Evolutionary conservation across 768 basidiomycete species (phyloP), one percentile per base, ranked within the genome.

Genomic region (Saitozyma sp.): DNA sequence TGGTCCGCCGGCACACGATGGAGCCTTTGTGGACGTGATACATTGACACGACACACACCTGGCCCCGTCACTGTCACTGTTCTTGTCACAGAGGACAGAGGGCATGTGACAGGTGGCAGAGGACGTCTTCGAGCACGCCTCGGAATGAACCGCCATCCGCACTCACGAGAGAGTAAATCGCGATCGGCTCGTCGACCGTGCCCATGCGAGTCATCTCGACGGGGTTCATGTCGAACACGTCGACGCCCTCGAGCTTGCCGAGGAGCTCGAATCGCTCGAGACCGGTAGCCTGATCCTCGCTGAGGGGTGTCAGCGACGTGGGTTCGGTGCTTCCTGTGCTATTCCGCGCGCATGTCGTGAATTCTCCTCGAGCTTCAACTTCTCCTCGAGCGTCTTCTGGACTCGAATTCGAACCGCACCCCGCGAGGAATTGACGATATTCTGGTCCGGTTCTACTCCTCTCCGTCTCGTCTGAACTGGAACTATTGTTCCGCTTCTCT

Each of bases 241-340:
- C 88, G 57, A 92, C 82, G 58, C 93, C 94, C 80, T 92, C 87
- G 74, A 92, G 82, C 65, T 92, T 88, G 75, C 89, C 92, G 57
- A 97, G 82, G 54, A 96, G 83, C 81, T 99, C 91, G 76, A 96
- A 86, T 81, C 95, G 91, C 81, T 97, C 94, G 59, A 97, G 84
- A 86, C 95, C 95, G 70, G 95, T 99, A 14, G 94, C 86, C 82
- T 99, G 95, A 67, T 90, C 86, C 67, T 88, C 83, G 81, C 78
- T 79, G 52, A 48, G 17, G 11, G 43, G 37, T 53, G 13, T 17
- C n/a, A 9, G 50, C 54, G 29, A 29, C 29, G 29, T 29, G 29
- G 29, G 29, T 29, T 29, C 29, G 29, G n/a, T n/a, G n/a, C n/a
- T n/a, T n/a, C n/a, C n/a, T n/a, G n/a, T n/a, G n/a, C n/a, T n/a